Percentiles rank a stretch among this genome's conserved stretches.
phyloP scores from a whole-genome alignment of 1,139 yeast genomes.

The Meyerozyma smithsonii region DNA sequence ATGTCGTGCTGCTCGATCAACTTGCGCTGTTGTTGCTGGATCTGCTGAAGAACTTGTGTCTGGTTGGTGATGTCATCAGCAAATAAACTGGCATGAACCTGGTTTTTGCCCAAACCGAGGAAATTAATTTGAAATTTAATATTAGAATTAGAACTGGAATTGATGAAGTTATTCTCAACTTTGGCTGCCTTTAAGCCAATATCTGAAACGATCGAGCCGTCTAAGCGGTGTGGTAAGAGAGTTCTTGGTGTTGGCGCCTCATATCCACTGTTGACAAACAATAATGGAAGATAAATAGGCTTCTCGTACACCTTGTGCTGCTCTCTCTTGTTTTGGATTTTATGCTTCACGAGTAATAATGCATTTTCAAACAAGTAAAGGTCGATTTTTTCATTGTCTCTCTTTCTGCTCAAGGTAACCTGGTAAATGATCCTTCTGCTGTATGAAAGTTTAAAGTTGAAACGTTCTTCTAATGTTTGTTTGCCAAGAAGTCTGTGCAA shows the following conservation, averaged over 20 bases:
- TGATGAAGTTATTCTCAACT: constrained; percentile 24
- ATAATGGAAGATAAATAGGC: constrained; percentile 85
- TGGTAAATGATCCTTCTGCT: constrained; percentile 80
- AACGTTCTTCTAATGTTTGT: constrained; percentile 62
- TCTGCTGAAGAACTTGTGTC: constrained; percentile 74
- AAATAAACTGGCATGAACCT: constrained; percentile 40
- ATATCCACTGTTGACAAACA: constrained; percentile 72
- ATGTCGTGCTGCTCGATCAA: constrained; percentile 72
- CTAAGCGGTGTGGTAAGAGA: constrained; percentile 30
- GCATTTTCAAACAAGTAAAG: constrained; percentile 88
- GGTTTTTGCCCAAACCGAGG: constrained; percentile 41
- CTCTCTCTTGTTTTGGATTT: constrained; percentile 84
- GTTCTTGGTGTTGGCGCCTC: constrained; percentile 66
- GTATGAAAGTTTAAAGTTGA: constrained; percentile 66
- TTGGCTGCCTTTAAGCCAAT: constrained; percentile 25
- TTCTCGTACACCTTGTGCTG: constrained; percentile 87
- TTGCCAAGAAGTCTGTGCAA: constrained; percentile 78
- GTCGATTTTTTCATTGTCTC: constrained; percentile 77
- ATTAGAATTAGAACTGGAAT: constrained; percentile 20
- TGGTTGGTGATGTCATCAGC: constrained; percentile 59
- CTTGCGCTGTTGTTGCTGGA: constrained; percentile 72
- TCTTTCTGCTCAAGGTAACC: constrained; percentile 61
- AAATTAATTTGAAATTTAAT: constrained; percentile 46
- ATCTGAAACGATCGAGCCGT: constrained; percentile 40
- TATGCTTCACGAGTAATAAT: constrained; percentile 77